These are phyloP conservation scores for Paramyrothecium sp. DNA, from an alignment of 2,329 filamentous ascomycete species.

Conservation along the genomic window DNA sequence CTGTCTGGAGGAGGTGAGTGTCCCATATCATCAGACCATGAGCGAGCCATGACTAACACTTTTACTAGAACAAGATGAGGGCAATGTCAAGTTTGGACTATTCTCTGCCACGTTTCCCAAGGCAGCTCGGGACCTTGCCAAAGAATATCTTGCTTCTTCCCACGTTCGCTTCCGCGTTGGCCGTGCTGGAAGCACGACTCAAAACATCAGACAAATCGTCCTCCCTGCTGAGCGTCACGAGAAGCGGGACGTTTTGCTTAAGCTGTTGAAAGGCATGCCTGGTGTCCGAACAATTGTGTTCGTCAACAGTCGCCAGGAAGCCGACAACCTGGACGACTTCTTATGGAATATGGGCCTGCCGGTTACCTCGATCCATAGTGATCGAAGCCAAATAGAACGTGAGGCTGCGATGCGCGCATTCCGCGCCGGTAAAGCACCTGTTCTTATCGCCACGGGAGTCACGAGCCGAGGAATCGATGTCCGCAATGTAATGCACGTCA, in stretches of 20 bases:
- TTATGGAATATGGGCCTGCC: slow-evolving; percentile 79
- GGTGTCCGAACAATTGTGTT: slow-evolving; percentile 86
- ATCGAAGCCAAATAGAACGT: slow-evolving; percentile 85
- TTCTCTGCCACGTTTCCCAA: slow-evolving; percentile 96
- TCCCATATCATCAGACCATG: neutral
- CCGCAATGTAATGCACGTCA: slow-evolving; percentile 80
- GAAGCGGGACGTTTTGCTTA: slow-evolving; percentile 71
- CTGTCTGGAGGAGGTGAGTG: slow-evolving; percentile 76
- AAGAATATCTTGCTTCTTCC: slow-evolving; percentile 69
- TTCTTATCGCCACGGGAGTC: slow-evolving; percentile 84
- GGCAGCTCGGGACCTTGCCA: slow-evolving; percentile 71
- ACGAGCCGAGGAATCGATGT: slow-evolving; percentile 88
- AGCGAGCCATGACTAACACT: slow-evolving; percentile 24
- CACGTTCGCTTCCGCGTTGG: slow-evolving; percentile 83
- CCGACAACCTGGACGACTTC: slow-evolving; percentile 84
- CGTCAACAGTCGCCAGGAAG: slow-evolving; percentile 75
- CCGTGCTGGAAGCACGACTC: slow-evolving; percentile 77
- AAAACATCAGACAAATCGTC: slow-evolving; percentile 79
- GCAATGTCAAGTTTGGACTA: slow-evolving; percentile 69
- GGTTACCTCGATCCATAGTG: slow-evolving; percentile 82
- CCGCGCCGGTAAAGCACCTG: slow-evolving; percentile 69
- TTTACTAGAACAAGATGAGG: slow-evolving; percentile 68
- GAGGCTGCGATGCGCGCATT: slow-evolving; percentile 90
- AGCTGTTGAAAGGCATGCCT: slow-evolving; percentile 67
- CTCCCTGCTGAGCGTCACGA: slow-evolving; percentile 61